These are phyloP conservation scores for Trichoderma erinaceum DNA, from an alignment of 495 filamentous ascomycete species.

Conservation along the genomic window DNA sequence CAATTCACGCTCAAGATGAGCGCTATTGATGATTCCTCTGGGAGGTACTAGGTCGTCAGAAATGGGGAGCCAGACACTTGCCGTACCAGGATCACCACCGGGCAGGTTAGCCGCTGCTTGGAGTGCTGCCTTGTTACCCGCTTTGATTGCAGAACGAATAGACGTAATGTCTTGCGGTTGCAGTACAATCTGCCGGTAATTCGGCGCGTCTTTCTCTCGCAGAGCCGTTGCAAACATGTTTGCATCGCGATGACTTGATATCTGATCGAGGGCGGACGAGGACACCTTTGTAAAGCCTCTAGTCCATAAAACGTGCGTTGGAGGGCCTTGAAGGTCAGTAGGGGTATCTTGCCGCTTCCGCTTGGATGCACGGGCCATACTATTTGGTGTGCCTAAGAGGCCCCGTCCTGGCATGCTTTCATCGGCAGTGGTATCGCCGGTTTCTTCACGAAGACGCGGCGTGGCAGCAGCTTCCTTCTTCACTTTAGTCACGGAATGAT, in stretches of 20 bases:
- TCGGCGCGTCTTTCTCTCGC: slow-evolving; percentile 76
- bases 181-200: slow-evolving; percentile 80
- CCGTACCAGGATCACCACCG: slow-evolving; percentile 39
- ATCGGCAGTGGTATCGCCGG: slow-evolving; percentile 45
- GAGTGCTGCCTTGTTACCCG: slow-evolving; percentile 68
- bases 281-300: slow-evolving; percentile 74
- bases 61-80: slow-evolving; percentile 58
- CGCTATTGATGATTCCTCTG: slow-evolving; percentile 86
- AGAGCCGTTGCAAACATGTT: slow-evolving; percentile 82
- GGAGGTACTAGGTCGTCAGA: slow-evolving; percentile 74
- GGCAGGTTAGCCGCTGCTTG: slow-evolving; percentile 51
- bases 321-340: slow-evolving; percentile 37
- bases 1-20: slow-evolving; percentile 90
- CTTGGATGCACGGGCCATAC: slow-evolving; percentile 28
- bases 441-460: slow-evolving; percentile 47
- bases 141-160: slow-evolving; percentile 70
- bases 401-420: slow-evolving; percentile 31
- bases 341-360: slow-evolving; percentile 41
- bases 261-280: slow-evolving; percentile 75
- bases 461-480: slow-evolving; percentile 63
- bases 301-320: slow-evolving; percentile 59
- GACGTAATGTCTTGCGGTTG: slow-evolving; percentile 84
- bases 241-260: slow-evolving; percentile 76
- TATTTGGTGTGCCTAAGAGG: slow-evolving; percentile 18
- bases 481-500: slow-evolving; percentile 46